Base-by-base conservation (phyloP, 352 stramenopile species). In the Globisporangium mamillatum region DNA sequence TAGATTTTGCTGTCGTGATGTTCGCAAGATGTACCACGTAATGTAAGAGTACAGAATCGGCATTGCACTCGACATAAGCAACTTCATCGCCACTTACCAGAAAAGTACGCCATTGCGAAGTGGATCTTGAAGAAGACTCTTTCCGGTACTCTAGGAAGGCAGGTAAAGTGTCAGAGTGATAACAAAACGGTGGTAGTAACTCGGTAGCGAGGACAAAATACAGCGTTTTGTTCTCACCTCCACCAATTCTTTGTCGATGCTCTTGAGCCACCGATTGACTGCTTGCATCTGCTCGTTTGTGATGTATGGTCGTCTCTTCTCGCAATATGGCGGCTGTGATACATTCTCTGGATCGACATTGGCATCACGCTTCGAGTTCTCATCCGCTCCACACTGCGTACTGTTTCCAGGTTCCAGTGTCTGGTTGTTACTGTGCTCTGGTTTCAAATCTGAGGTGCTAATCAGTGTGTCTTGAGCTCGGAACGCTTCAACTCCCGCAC, bases 211-310 rank as follows among this genome's bases (percentile, higher is more conserved):
- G 22, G 1, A 44, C 18, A 63, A 18, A 16, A 55, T 7, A 16
- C 22, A 67, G 57, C 36, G 8, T n/a, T 56, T n/a, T 9, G 7
- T 20, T n/a, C 18, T 29, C 34, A 50, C 74, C 27, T 62, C 58
- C 12, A 58, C 18, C 4, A 66, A 44, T 8, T 68, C 53, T 12
- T 67, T 61, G 10, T 66, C 68, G 22, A 68, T 46, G 12, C 41
- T 46, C 38, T 61, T 70, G 48, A 78, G 65, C 71, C 70, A 79
- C 12, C 34, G 64, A 44, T 66, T 72, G 18, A 71, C 48, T 9
- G 48, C 36, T 2, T 71, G 53, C 20, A 79, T 78, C n/a, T 79
- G 75, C 62, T 77, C 68, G 1, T 14, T 55, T 3, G 74, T 80
- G 63, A 80, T 68, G 59, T 80, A 76, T 16, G 69, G 54, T 14